These are phyloP conservation scores for Dissophora globulifera DNA, from an alignment of 192 early-diverging fungal genomes.

Conservation along the genomic window DNA sequence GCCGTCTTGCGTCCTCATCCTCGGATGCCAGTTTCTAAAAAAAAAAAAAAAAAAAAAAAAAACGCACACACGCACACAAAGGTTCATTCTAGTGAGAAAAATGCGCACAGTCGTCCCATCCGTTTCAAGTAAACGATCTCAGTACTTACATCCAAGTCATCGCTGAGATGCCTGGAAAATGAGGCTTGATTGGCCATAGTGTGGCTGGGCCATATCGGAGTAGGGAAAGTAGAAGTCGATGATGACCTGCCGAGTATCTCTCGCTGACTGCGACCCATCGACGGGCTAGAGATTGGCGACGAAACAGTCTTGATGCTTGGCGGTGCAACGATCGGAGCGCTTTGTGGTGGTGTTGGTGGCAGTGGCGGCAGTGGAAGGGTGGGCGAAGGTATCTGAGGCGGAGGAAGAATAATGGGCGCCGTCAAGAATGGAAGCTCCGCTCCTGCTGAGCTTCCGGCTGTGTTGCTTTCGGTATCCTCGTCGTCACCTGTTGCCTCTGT, in stretches of 20 bases:
- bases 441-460: too few species aligned
- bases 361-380: too few species aligned
- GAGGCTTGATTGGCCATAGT: slow-evolving; percentile 30
- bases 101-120: too few species aligned
- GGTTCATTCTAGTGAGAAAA: slow-evolving; percentile 1
- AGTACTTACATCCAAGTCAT: slow-evolving; percentile 48
- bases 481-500: too few species aligned
- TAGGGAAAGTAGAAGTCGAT: too few species aligned
- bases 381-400: too few species aligned
- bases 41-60: neutral
- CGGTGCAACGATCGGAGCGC: too few species aligned
- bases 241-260: slow-evolving; percentile 25
- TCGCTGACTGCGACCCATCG: slow-evolving; percentile 29
- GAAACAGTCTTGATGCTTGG: too few species aligned
- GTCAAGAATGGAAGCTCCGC: too few species aligned
- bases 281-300: slow-evolving; percentile 36
- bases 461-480: too few species aligned
- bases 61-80: neutral
- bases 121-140: too few species aligned
- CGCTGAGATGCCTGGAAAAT: slow-evolving; percentile 8
- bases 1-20: slow-evolving; percentile 26
- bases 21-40: slow-evolving; percentile 26
- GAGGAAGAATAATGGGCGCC: slow-evolving; percentile 40
- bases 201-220: slow-evolving; percentile 31
- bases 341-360: too few species aligned